Base-by-base conservation (phyloP, 768 basidiomycete genomes). In the Mycena floridula region DNA sequence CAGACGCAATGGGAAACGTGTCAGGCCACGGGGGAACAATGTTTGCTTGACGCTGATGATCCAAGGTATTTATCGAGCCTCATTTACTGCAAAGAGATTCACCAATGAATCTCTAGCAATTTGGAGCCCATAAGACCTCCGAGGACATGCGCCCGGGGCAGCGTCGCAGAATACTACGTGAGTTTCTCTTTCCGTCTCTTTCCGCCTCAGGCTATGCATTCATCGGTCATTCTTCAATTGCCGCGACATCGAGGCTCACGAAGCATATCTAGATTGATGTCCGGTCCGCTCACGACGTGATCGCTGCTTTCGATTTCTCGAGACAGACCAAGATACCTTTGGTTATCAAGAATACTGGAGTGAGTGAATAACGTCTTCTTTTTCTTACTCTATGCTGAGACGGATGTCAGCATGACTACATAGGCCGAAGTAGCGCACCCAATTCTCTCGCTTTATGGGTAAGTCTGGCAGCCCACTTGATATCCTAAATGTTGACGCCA, bases 1-100 rank as follows among this genome's bases (percentile, higher is more conserved):
- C 60, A 64, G 46, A 54, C 69, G 0, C 73, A 80, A 49, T 79
- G 73, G 74, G 79, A 78, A 48, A 74, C 73, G 2, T 82, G 80
- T 54, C 76, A 79, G 56, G 44, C 57, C 9, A 65, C 63, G 0
- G 60, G 63, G 7, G 62, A 69, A 13, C 65, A 68, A 26, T 81
- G 80, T 50, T 58, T 76, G 2, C 65, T 81, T 5, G 68, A 76
- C 54, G n/a, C n/a, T n/a, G n/a, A n/a, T n/a, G n/a, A n/a, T n/a
- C n/a, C n/a, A n/a, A n/a, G n/a, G n/a, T n/a, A n/a, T n/a, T n/a
- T n/a, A n/a, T n/a, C n/a, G n/a, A n/a, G n/a, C n/a, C n/a, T n/a
- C n/a, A n/a, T n/a, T n/a, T n/a, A n/a, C n/a, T n/a, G n/a, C n/a
- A n/a, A n/a, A n/a, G n/a, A n/a, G n/a, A n/a, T 72, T 51, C 45